These are phyloP conservation scores for Camellia sinensis DNA, from an alignment of 148 eudicot genomes.

Conservation along the genomic window DNA sequence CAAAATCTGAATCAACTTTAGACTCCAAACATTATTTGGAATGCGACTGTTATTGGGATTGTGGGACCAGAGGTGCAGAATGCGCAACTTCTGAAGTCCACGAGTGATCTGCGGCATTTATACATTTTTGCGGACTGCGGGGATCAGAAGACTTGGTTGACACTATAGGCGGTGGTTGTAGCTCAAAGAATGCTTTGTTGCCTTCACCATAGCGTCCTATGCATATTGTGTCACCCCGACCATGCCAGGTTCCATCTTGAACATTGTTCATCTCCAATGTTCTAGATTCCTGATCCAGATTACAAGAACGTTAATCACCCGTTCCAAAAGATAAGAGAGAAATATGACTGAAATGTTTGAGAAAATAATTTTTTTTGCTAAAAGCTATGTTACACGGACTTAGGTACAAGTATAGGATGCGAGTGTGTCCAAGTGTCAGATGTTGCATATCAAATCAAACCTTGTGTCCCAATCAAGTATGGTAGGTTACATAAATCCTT, in stretches of 20 bases:
- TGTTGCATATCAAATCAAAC: too few species aligned
- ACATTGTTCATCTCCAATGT: slow-evolving; percentile 94
- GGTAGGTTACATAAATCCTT: too few species aligned
- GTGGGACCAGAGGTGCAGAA: slow-evolving; percentile 16
- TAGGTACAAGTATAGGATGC: too few species aligned
- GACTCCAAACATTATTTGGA: background rate
- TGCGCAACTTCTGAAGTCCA: slow-evolving; percentile 4
- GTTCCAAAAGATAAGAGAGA: too few species aligned
- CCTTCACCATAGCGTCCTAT: slow-evolving; percentile 56
- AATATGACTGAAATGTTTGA: background rate
- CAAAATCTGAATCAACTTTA: background rate
- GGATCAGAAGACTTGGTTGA: slow-evolving; percentile 40
- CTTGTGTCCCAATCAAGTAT: too few species aligned
- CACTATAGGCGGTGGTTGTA: slow-evolving; percentile 54
- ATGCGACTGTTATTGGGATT: slow-evolving; percentile 1
- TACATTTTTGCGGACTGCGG: background rate
- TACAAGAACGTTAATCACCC: background rate
- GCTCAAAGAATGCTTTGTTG: slow-evolving; percentile 47
- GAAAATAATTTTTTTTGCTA: background rate
- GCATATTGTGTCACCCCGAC: slow-evolving; percentile 88
- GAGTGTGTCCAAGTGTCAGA: too few species aligned
- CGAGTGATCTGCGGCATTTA: background rate
- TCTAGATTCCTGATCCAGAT: slow-evolving; percentile 65
- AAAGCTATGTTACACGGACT: too few species aligned
- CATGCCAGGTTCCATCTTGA: slow-evolving; percentile 93